Evolutionary conservation across 768 basidiomycete genomes (phyloP), one percentile per base, ranked within the genome.

Genomic region (Pleurotus djamor): DNA sequence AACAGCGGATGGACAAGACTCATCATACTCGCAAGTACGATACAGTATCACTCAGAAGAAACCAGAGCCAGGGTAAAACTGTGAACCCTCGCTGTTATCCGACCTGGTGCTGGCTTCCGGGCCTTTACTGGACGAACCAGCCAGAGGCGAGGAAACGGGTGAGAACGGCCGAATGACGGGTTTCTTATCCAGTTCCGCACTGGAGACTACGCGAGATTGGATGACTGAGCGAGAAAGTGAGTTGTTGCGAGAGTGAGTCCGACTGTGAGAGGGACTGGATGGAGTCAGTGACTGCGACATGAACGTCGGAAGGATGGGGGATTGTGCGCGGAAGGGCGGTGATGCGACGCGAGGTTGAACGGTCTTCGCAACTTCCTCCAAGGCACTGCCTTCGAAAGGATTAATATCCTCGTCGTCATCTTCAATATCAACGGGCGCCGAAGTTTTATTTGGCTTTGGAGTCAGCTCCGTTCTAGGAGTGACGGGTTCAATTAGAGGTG

Each of bases 171-270:
- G 68, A 65, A 66, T 72, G 60, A 67, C 67, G 48, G 71, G 76
- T 68, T 78, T 79, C 76, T 74, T 76, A 59, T 78, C 76, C 65
- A 77, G 58, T 67, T 76, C 78, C 33, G 73, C 69, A 62, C 74
- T 78, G 44, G 70, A 72, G 64, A 72, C 65, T 73, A 73, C 72
- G 59, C 68, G 37, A 10, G 54, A 56, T 33, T 56, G 54, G 4
- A 56, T 61, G 52, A 38, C 8, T 8, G 37, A 47, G 8, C 50
- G 59, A 44, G 43, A 52, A 9, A 72, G 58, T 44, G 61, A 52
- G 33, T 50, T 50, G 32, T 48, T 59, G 4, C 50, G 48, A 10
- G 28, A 45, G 35, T 55, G 58, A 43, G 37, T 55, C 52, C 50
- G 48, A 37, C 43, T 55, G 12, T 49, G 45, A 13, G 47, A 58